These are phyloP conservation scores for Polygonum aviculare DNA, from an alignment of 148 eudicot species.

Conservation along the genomic window DNA sequence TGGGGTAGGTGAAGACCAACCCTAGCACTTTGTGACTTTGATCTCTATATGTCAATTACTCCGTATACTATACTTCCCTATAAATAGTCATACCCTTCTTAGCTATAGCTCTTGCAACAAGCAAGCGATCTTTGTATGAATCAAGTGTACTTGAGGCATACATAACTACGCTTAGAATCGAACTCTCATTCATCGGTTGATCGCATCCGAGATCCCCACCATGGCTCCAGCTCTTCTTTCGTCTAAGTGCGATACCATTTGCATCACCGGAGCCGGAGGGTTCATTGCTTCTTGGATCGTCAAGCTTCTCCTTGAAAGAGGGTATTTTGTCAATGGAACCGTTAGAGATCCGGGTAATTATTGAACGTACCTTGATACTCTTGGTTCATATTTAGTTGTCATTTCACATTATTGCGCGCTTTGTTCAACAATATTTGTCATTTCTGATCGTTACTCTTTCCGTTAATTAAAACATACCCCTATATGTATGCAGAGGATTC, in stretches of 20 bases:
- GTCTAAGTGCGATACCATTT: conserved; percentile 41
- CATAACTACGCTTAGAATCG: background rate
- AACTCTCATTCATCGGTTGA: background rate
- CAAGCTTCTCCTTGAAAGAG: conserved; percentile 62
- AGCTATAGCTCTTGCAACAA: conserved; percentile 1
- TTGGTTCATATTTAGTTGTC: too few relatives aligned
- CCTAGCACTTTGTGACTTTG: background rate
- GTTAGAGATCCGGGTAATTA: conserved; percentile 63
- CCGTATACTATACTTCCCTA: background rate
- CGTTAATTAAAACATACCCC: too few relatives aligned
- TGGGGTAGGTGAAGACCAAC: background rate
- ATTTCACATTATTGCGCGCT: too few relatives aligned
- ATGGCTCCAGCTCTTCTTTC: conserved; percentile 4
- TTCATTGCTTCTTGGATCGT: conserved; percentile 91
- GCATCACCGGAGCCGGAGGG: conserved; percentile 93
- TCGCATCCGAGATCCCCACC: background rate
- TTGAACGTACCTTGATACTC: conserved; percentile 12
- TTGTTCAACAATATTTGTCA: too few relatives aligned
- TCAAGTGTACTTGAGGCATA: background rate
- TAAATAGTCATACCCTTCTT: background rate
- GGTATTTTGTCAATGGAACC: conserved; percentile 71
- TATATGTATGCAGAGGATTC: conserved; percentile 69
- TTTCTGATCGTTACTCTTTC: too few relatives aligned
- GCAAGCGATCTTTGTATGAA: background rate
- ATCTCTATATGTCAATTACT: background rate